phyloP scores from a whole-genome alignment of 2,329 filamentous ascomycete genomes.

The Trichophyton schoenleinii region DNA sequence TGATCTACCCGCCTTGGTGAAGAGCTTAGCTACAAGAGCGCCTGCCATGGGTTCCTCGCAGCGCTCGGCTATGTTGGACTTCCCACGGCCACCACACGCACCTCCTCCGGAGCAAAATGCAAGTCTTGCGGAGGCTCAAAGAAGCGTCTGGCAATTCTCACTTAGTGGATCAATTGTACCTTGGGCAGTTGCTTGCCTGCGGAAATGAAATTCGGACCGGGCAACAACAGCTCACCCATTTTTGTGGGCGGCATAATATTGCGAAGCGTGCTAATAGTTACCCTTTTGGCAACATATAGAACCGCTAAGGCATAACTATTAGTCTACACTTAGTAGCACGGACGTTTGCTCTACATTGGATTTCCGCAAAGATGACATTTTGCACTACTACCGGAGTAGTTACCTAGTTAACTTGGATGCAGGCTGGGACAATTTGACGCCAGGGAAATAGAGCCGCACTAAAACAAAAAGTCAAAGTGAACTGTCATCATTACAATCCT shows the following conservation, averaged over 20 bases:
- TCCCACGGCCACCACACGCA: neutral
- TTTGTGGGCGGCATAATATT: neutral
- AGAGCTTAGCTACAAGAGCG: neutral
- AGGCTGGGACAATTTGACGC: neutral
- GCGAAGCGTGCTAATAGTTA: neutral
- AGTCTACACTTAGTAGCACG: neutral
- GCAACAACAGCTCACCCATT: neutral
- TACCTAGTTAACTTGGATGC: neutral
- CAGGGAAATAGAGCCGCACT: neutral
- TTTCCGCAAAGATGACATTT: too few relatives aligned
- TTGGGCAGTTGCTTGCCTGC: neutral
- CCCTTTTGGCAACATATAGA: too few relatives aligned
- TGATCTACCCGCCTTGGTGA: neutral
- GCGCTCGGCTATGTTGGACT: neutral
- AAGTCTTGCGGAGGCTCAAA: neutral
- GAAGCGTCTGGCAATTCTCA: neutral
- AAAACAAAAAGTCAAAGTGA: neutral
- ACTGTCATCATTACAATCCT: neutral
- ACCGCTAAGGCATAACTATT: neutral
- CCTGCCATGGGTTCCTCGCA: neutral
- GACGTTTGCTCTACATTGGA: neutral
- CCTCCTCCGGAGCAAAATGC: neutral
- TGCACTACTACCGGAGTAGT: neutral
- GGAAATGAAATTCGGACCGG: neutral
- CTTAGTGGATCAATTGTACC: neutral